These are phyloP conservation scores for Eutypella sp. DNA, from an alignment of 2,329 filamentous ascomycete species.

Conservation along the genomic window DNA sequence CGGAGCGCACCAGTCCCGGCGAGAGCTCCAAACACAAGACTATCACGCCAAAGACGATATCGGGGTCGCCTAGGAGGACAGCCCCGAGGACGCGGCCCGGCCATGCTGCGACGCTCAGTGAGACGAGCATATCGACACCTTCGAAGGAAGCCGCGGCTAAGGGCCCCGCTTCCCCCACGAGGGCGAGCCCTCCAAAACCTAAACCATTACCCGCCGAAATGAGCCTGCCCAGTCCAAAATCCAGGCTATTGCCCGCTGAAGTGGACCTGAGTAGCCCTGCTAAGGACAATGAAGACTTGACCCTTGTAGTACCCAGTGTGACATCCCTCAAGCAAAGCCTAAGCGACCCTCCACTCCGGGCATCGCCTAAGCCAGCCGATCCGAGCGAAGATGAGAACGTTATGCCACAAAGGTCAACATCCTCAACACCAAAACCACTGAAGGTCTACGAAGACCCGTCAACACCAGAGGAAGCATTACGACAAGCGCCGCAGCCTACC, in stretches of 20 bases:
- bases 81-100: constrained; percentile 41
- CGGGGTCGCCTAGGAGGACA: constrained; percentile 49
- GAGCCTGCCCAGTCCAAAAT: constrained; percentile 36
- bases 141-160: constrained; percentile 29
- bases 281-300: constrained; percentile 48
- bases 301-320: constrained; percentile 46
- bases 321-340: constrained; percentile 29
- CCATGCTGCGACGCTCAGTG: constrained; percentile 45
- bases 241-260: constrained; percentile 23
- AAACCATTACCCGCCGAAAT: constrained; percentile 23
- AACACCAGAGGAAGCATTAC: constrained; percentile 42
- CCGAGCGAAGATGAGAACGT: constrained; percentile 18
- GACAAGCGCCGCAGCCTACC: constrained; percentile 39
- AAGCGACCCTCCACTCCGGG: constrained; percentile 13
- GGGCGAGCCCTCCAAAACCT: constrained; percentile 35
- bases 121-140: constrained; percentile 45
- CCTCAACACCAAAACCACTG: constrained; percentile 34
- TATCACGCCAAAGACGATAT: constrained; percentile 45
- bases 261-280: constrained; percentile 36
- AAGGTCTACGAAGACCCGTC: constrained; percentile 62
- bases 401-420: constrained; percentile 10
- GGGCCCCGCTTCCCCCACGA: constrained; percentile 34
- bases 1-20: constrained; percentile 41
- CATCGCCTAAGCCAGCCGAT: constrained; percentile 28
- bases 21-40: constrained; percentile 41